Evolutionary conservation across 352 stramenopile genomes (phyloP).

Genomic region (Pythium rishiriense): DNA sequence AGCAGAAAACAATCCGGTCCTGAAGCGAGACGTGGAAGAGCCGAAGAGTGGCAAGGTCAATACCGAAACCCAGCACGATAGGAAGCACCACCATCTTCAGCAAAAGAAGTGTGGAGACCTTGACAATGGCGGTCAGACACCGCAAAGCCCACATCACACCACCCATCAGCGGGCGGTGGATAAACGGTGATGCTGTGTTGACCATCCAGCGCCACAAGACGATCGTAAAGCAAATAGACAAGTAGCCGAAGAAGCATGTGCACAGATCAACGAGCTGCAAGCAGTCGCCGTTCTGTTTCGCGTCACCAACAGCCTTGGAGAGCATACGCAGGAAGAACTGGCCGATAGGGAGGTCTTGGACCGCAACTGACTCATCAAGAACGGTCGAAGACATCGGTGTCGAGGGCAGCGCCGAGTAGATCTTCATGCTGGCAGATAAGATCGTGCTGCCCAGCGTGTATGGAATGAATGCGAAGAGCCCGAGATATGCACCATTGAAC

Average conservation of each 20-base stretch:
- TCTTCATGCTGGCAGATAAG: slow-evolving; percentile 66
- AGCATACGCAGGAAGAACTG: slow-evolving; percentile 59
- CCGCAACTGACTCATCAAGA: slow-evolving; percentile 25
- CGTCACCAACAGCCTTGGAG: slow-evolving; percentile 50
- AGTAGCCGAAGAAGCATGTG: slow-evolving; percentile 76
- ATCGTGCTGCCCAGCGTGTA: slow-evolving; percentile 93
- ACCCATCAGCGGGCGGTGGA: slow-evolving; percentile 78
- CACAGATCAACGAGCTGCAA: slow-evolving; percentile 85
- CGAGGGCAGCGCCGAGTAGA: slow-evolving; percentile 50
- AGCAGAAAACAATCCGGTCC: slow-evolving; percentile 77
- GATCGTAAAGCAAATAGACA: slow-evolving; percentile 84
- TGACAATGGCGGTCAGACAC: slow-evolving; percentile 87
- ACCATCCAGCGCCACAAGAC: slow-evolving; percentile 87
- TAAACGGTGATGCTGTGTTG: slow-evolving; percentile 79
- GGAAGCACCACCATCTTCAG: slow-evolving; percentile 98
- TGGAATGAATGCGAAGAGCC: slow-evolving; percentile 96
- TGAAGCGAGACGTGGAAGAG: slow-evolving; percentile 85
- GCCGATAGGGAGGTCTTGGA: slow-evolving; percentile 29
- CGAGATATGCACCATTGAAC: slow-evolving; percentile 97
- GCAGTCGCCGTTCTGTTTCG: slow-evolving; percentile 71
- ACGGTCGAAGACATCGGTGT: slow-evolving; percentile 26
- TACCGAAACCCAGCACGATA: slow-evolving; percentile 91
- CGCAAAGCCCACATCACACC: slow-evolving; percentile 78
- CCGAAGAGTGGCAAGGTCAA: slow-evolving; percentile 91
- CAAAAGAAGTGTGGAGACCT: slow-evolving; percentile 94